Evolutionary conservation across 176 grass and related monocot genomes (phyloP).

Genomic region (Alloteropsis semialata): DNA sequence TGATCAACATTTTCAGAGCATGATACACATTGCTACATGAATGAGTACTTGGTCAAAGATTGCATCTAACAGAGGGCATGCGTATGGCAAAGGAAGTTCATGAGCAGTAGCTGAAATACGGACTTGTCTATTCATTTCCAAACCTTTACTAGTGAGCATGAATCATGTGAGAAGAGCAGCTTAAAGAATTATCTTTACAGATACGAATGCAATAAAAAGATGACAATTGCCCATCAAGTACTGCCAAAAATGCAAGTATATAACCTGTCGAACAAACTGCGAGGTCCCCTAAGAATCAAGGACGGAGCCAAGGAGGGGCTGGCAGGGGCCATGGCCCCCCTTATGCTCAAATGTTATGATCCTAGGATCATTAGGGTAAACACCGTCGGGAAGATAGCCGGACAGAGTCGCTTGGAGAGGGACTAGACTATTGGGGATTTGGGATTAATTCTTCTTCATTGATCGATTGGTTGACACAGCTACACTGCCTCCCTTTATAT

Average conservation of each 20-base stretch:
- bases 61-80: not conserved
- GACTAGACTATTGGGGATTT: too few species aligned
- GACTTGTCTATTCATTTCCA: not conserved
- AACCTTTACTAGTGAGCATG: not conserved
- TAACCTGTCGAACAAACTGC: not conserved
- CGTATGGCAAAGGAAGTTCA: not conserved
- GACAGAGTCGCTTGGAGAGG: too few species aligned
- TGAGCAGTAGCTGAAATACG: not conserved
- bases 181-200: not conserved
- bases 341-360: too few species aligned
- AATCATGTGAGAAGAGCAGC: not conserved
- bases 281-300: too few species aligned
- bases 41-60: not conserved
- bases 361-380: too few species aligned
- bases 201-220: not conserved
- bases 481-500: too few species aligned
- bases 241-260: not conserved
- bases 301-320: too few species aligned
- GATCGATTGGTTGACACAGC: too few species aligned
- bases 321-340: too few species aligned
- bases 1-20: not conserved
- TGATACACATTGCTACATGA: not conserved
- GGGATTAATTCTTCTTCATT: too few species aligned
- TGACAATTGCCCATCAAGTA: not conserved
- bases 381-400: too few species aligned